These are phyloP conservation scores for Cystobasidium pallidum DNA, from an alignment of 1,284 basidiomycete genomes.

Conservation along the genomic window DNA sequence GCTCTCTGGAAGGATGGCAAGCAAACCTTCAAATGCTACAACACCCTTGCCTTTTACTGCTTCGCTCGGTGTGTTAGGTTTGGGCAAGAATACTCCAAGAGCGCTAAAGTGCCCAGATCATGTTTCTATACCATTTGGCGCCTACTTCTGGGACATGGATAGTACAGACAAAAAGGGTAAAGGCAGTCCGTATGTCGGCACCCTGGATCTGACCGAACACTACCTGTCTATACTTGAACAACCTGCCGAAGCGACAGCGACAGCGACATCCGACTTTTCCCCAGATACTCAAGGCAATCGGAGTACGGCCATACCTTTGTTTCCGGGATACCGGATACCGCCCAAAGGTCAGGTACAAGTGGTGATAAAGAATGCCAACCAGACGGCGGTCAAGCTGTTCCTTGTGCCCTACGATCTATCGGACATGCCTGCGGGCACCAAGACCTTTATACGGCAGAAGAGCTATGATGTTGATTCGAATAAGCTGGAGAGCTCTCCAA, in stretches of 20 bases:
- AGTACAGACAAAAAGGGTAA: constrained; percentile 41
- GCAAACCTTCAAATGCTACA: constrained; percentile 50
- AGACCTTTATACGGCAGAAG: constrained; percentile 55
- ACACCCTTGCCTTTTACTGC: constrained; percentile 56
- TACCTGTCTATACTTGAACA: constrained; percentile 47
- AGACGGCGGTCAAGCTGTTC: constrained; percentile 60
- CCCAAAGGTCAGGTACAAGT: constrained; percentile 61
- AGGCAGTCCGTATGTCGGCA: constrained; percentile 57
- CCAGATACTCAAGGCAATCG: neutral
- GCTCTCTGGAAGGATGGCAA: constrained; percentile 56
- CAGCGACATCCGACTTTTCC: no score
- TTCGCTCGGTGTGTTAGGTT: constrained; percentile 56
- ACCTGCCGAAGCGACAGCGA: neutral
- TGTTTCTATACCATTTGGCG: constrained; percentile 55
- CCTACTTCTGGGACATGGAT: constrained; percentile 54
- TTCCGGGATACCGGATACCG: constrained; percentile 61
- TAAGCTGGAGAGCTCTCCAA: neutral
- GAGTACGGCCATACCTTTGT: constrained; percentile 49
- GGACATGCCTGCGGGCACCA: constrained; percentile 54
- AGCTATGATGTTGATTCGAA: constrained; percentile 50
- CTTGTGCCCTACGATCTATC: constrained; percentile 61
- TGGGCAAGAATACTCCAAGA: constrained; percentile 46
- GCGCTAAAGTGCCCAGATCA: constrained; percentile 55
- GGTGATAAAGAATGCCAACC: constrained; percentile 59
- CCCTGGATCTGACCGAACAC: constrained; percentile 56